phyloP scores from a whole-genome alignment of 257 asterid genomes.

The Voacanga thouarsii region DNA sequence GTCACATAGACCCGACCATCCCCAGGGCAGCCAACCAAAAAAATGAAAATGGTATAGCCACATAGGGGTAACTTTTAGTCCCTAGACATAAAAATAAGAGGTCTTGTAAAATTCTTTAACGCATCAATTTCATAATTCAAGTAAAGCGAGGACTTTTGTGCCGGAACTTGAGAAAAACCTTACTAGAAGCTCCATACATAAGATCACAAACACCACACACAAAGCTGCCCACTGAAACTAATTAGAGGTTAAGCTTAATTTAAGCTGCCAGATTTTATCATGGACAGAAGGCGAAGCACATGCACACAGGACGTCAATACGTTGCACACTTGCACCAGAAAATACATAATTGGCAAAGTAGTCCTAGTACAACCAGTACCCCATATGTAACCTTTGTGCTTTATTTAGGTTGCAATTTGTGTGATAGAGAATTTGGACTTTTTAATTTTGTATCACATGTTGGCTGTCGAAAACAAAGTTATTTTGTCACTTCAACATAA shows the following conservation, averaged over 20 bases:
- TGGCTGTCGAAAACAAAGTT: not conserved
- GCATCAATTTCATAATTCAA: no score
- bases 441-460: not conserved
- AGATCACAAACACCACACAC: not conserved
- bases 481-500: not conserved
- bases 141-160: not conserved
- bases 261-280: constrained; percentile 17
- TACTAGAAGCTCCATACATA: not conserved
- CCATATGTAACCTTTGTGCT: not conserved
- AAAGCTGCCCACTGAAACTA: constrained; percentile 24
- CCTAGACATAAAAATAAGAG: not conserved
- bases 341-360: not conserved
- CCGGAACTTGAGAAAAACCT: not conserved
- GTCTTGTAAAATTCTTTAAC: not conserved
- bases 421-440: not conserved
- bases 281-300: constrained; percentile 8
- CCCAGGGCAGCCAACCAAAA: no score
- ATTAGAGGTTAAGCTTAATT: not conserved
- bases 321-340: constrained; percentile 7
- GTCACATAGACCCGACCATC: no score
- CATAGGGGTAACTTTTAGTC: no score
- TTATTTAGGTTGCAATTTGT: not conserved
- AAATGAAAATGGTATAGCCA: no score
- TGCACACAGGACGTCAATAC: not conserved
- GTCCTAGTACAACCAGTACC: not conserved